phyloP scores from a whole-genome alignment of 1,284 basidiomycete species.

The Trichosporon ovoides region DNA sequence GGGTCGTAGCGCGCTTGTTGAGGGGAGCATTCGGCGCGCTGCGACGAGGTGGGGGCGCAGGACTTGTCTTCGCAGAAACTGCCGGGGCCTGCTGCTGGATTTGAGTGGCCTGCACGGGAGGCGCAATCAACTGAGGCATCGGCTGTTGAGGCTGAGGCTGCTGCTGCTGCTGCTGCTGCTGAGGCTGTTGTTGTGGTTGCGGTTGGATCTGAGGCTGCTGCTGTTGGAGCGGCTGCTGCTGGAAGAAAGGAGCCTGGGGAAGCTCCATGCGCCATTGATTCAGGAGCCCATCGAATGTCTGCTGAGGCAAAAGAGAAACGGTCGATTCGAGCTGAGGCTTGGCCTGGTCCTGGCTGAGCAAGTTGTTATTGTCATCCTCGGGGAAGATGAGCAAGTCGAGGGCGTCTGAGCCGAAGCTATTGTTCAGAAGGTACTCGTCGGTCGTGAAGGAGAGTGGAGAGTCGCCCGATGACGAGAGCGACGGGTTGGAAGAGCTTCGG shows the following conservation, averaged over 20 bases:
- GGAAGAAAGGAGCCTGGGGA: conserved; percentile 2
- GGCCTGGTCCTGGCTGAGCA: neutral
- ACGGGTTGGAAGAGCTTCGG: conserved; percentile 19
- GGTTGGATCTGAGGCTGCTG: neutral
- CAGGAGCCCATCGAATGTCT: conserved; percentile 20
- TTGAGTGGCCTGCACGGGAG: neutral
- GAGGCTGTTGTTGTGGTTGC: neutral
- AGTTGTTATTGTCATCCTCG: conserved; percentile 15
- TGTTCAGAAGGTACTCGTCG: conserved; percentile 37
- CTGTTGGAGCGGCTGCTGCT: conserved; percentile 6
- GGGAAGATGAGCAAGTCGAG: conserved; percentile 38
- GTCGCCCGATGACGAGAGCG: conserved; percentile 29
- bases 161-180: conserved; percentile 1
- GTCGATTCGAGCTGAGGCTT: neutral
- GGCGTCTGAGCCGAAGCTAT: conserved; percentile 28
- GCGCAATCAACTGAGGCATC: neutral
- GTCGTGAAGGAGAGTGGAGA: conserved; percentile 34
- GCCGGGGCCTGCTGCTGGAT: conserved; percentile 1
- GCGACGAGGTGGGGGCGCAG: conserved; percentile 16
- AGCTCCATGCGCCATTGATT: conserved; percentile 23
- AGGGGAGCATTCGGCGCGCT: conserved; percentile 23
- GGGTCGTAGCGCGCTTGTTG: conserved; percentile 11
- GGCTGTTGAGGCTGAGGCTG: conserved; percentile 2
- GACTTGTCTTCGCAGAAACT: neutral
- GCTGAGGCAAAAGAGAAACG: neutral